Base-by-base conservation (phyloP, 305 asterid genomes). In the Plantago lanceolata region DNA sequence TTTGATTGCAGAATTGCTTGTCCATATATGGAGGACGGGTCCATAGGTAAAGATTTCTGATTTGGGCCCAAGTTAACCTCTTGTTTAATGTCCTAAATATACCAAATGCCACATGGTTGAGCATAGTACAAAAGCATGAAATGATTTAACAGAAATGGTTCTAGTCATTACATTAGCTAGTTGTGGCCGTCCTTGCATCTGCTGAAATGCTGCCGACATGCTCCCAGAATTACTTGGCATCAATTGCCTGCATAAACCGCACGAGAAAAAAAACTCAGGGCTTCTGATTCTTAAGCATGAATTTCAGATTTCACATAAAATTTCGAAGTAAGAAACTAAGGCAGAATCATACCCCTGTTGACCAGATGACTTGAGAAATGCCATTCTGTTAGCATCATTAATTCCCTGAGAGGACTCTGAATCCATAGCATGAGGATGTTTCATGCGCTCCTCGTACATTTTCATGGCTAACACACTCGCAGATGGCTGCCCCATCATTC, bases 401-500 rank as follows among this genome's bases (percentile, higher is more conserved):
- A 24, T 24, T 1, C 28, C 28, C 3, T 24, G 28, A 24, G 28
- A 24, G 28, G 28, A 24, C 28, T 24, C 28, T 24, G 28, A 24
- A 24, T 24, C 28, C 28, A 24, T 24, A 24, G 28, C 95, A 94
- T 85, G 86, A 28, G 96, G 84, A 75, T 86, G 96, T 75, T 90
- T 94, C 95, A 88, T 82, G 21, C 95, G 89, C 66, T 90, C 99
- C 75, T 94, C 96, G 29, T 90, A 86, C 91, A 94, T 78, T 84
- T 88, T 94, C 97, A 88, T 86, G 29, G 93, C 97, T 80, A 86
- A 78, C 51, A 84, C 86, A 71, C 95, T 90, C 61, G 95, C 94
- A 71, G 99, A 94, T 72, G 95, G 94, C 82, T 90, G 97, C 57
- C 97, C 97, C 63, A 86, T 81, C 87, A 94, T 79, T 68, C 97